Evolutionary conservation across 1,284 basidiomycete genomes (phyloP).

Genomic region (Cutaneotrichosporon cutaneum): DNA sequence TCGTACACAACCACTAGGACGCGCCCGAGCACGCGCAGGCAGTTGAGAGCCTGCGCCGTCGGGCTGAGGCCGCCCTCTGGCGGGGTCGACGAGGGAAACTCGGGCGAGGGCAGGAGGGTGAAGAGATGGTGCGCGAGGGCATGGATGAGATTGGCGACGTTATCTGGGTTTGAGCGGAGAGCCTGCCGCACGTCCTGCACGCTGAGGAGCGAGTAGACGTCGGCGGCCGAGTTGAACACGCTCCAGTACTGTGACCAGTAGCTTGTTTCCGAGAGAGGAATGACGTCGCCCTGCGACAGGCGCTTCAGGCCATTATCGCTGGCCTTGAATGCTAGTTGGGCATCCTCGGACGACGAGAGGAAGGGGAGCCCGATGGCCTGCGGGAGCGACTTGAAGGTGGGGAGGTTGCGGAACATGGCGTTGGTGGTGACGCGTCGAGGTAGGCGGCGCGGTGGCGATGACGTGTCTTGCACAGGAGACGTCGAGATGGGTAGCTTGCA

Average conservation of each 20-base stretch:
- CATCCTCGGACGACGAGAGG: slow-evolving; percentile 65
- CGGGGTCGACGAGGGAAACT: slow-evolving; percentile 63
- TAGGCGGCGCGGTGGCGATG: not conserved
- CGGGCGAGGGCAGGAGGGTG: slow-evolving; percentile 74
- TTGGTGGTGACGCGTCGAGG: not conserved
- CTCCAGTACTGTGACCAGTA: slow-evolving; percentile 86
- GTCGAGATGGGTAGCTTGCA: not conserved
- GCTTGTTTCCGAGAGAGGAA: slow-evolving; percentile 63
- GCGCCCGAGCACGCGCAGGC: slow-evolving; percentile 77
- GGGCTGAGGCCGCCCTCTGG: slow-evolving; percentile 52
- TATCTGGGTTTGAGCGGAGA: slow-evolving; percentile 75
- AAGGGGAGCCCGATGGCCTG: slow-evolving; percentile 53
- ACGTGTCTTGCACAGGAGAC: not conserved
- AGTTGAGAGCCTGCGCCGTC: slow-evolving; percentile 79
- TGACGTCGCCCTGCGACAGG: slow-evolving; percentile 68
- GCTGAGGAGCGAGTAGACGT: slow-evolving; percentile 82
- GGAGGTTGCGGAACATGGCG: slow-evolving; percentile 42
- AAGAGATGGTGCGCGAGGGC: slow-evolving; percentile 73
- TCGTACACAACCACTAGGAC: slow-evolving; percentile 86
- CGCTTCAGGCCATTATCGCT: slow-evolving; percentile 74
- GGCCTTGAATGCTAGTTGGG: slow-evolving; percentile 81
- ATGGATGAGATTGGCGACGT: slow-evolving; percentile 75
- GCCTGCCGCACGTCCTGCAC: slow-evolving; percentile 81
- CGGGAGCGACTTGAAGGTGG: slow-evolving; percentile 48
- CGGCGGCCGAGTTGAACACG: slow-evolving; percentile 80